These are phyloP conservation scores for Cladosporium sp. DNA, from an alignment of 2,329 filamentous ascomycete species.

Conservation along the genomic window DNA sequence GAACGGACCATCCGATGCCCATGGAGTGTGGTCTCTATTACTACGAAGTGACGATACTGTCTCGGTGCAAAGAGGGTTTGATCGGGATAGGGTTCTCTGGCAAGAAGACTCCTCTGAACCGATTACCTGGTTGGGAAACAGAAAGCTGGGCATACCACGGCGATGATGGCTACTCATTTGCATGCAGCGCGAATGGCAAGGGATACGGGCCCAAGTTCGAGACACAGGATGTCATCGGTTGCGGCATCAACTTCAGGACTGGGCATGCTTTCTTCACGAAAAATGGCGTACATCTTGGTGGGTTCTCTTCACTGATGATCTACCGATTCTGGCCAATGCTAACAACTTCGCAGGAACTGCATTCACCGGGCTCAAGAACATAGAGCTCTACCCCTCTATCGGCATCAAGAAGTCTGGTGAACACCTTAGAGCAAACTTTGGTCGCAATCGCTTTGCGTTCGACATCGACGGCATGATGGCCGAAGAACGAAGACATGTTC, in stretches of 20 bases:
- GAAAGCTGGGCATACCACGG: conserved; percentile 69
- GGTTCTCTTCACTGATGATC: conserved; percentile 25
- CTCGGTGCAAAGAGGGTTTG: conserved; percentile 63
- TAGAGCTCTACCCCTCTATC: conserved; percentile 65
- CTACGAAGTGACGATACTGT: conserved; percentile 72
- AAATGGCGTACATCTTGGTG: conserved; percentile 62
- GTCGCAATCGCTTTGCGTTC: conserved; percentile 76
- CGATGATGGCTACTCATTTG: conserved; percentile 66
- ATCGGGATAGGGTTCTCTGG: conserved; percentile 64
- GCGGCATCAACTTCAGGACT: conserved; percentile 65
- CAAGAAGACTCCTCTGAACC: conserved; percentile 59
- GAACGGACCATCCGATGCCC: conserved; percentile 85
- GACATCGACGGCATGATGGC: conserved; percentile 86
- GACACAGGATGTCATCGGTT: conserved; percentile 62
- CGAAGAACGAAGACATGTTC: conserved; percentile 62
- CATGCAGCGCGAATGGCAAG: conserved; percentile 58
- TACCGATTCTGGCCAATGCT: conserved; percentile 1
- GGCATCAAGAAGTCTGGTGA: conserved; percentile 68
- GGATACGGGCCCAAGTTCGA: conserved; percentile 63
- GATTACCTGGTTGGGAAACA: conserved; percentile 66
- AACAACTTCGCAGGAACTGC: conserved; percentile 60
- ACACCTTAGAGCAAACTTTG: conserved; percentile 63
- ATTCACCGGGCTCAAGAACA: conserved; percentile 64
- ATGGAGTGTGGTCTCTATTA: conserved; percentile 92
- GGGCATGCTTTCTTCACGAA: conserved; percentile 66